These are phyloP conservation scores for Neofusicoccum umdonicola DNA, from an alignment of 2,329 filamentous ascomycete genomes.

Conservation along the genomic window DNA sequence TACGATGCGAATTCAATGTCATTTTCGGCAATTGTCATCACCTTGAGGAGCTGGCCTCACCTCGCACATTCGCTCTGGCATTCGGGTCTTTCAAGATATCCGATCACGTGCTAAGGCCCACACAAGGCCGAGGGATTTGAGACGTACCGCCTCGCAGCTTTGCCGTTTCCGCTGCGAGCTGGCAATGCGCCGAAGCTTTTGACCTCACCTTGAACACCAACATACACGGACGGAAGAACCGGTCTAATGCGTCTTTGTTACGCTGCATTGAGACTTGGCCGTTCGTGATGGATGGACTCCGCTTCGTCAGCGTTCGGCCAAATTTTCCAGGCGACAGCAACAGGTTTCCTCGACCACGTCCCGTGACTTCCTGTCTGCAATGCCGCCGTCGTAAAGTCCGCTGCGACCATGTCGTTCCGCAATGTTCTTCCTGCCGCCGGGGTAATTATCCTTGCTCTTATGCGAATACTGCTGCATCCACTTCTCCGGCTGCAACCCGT, in stretches of 20 bases:
- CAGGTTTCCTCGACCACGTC: not conserved
- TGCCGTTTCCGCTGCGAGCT: not conserved
- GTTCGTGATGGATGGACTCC: not conserved
- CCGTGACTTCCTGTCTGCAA: constrained; percentile 13
- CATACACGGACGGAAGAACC: not conserved
- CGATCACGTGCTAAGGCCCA: not conserved
- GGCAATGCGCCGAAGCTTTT: too few species aligned
- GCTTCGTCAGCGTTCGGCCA: not conserved
- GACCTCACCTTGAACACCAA: not conserved
- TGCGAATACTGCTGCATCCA: constrained; percentile 21
- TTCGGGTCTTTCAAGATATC: too few species aligned
- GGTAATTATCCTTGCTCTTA: constrained; percentile 38
- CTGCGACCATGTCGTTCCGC: constrained; percentile 23
- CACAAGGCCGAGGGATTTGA: not conserved
- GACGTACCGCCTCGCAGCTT: not conserved
- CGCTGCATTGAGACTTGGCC: not conserved
- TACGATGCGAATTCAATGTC: not conserved
- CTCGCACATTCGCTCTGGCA: not conserved
- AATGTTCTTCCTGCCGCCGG: constrained; percentile 36
- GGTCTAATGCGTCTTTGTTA: too few species aligned
- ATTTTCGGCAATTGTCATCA: not conserved
- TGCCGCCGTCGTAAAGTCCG: constrained; percentile 20
- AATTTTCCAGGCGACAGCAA: not conserved
- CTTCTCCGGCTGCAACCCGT: not conserved
- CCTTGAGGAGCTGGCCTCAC: not conserved